Conservation (phyloP, 2,329 filamentous ascomycete species). For the Grosmannia penicillata region DNA sequence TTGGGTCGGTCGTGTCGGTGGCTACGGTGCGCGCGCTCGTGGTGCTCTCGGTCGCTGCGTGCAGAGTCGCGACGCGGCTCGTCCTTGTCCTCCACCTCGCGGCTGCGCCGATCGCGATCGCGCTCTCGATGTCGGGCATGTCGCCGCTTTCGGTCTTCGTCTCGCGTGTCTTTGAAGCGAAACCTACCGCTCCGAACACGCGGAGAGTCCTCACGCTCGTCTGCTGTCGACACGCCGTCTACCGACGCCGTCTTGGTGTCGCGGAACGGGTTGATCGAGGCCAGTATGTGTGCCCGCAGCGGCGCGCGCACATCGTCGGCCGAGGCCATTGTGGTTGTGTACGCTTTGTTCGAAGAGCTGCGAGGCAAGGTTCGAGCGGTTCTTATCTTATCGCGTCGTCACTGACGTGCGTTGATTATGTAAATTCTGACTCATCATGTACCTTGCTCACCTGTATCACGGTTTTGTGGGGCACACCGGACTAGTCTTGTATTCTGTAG, state of each 20-base stretch:
- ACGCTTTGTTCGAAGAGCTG: constrained; percentile 1
- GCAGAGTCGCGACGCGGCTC: too few species aligned
- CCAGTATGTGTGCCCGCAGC: constrained; percentile 31
- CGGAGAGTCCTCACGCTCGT: too few species aligned
- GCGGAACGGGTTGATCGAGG: constrained; percentile 28
- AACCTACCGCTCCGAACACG: too few species aligned
- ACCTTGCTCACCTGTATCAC: too few species aligned
- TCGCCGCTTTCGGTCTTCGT: background rate
- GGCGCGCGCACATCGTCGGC: constrained; percentile 11
- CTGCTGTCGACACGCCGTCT: too few species aligned
- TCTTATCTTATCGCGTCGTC: too few species aligned
- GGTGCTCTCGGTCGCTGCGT: constrained; percentile 6
- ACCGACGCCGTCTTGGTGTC: background rate
- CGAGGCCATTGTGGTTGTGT: background rate
- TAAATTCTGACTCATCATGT: too few species aligned
- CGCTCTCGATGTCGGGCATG: background rate
- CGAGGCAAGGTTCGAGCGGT: too few species aligned
- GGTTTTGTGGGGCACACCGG: too few species aligned
- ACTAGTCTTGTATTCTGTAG: too few species aligned
- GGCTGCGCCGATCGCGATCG: background rate
- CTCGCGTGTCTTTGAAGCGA: too few species aligned
- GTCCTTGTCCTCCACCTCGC: background rate
- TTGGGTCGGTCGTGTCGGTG: constrained; percentile 13
- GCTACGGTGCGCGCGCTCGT: constrained; percentile 5
- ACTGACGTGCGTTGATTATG: too few species aligned